A percentile compares a stretch with the other conserved stretches of the same genome.
These are phyloP conservation scores for Sugiyamaella smithiae DNA, from an alignment of 805 yeast genomes.

Conservation along the genomic window DNA sequence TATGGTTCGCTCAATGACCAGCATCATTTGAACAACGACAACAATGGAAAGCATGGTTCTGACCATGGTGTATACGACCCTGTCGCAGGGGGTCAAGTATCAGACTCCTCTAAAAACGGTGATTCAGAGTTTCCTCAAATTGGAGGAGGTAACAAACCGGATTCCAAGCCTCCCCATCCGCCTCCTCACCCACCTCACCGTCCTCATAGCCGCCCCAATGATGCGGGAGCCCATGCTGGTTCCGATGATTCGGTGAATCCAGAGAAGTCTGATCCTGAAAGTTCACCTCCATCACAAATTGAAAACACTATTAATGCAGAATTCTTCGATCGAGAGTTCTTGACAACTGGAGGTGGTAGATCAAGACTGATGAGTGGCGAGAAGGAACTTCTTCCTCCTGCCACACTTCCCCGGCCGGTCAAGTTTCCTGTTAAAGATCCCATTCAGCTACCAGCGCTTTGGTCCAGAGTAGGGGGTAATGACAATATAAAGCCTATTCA, in stretches of 20 bases:
- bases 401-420: slow-evolving; percentile 16
- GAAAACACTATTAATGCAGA: background rate
- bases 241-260: too few species aligned
- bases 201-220: too few species aligned
- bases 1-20: background rate
- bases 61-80: background rate
- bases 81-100: background rate
- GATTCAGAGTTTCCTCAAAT: background rate
- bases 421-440: slow-evolving; percentile 19
- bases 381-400: slow-evolving; percentile 7
- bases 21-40: background rate
- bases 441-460: slow-evolving; percentile 12
- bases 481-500: slow-evolving; percentile 3
- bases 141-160: too few species aligned
- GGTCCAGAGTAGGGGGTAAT: background rate
- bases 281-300: too few species aligned
- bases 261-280: too few species aligned
- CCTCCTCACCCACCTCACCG: too few species aligned
- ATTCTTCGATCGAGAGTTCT: slow-evolving; percentile 11
- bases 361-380: slow-evolving; percentile 8
- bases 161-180: too few species aligned
- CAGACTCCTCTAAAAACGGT: background rate
- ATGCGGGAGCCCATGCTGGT: too few species aligned
- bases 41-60: background rate
- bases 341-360: slow-evolving; percentile 18